Percentiles rank a stretch among this genome's conserved stretches.
Evolutionary conservation across 176 grass and related monocot species (phyloP).

Genomic region (Juncus effusus): DNA sequence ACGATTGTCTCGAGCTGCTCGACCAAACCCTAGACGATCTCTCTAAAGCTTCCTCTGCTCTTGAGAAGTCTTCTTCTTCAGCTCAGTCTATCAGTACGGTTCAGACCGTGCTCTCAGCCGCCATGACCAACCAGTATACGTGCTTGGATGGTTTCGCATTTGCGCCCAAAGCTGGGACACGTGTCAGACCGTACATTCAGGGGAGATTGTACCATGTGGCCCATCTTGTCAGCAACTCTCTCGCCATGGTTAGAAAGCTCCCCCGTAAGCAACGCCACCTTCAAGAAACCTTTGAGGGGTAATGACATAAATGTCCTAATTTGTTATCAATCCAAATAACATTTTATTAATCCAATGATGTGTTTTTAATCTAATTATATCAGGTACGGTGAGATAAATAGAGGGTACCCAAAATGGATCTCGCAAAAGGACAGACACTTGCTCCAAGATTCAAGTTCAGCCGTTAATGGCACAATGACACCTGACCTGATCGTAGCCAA

Average conservation of each 20-base stretch:
- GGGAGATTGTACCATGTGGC: slow-evolving; percentile 80
- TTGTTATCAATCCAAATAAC: neutral
- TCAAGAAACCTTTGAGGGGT: slow-evolving; percentile 30
- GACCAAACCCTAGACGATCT: slow-evolving; percentile 57
- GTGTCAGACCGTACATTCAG: slow-evolving; percentile 69
- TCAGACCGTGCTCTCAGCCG: slow-evolving; percentile 74
- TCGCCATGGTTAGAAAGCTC: slow-evolving; percentile 74
- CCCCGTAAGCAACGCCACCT: slow-evolving; percentile 5
- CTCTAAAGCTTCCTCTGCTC: slow-evolving; percentile 31
- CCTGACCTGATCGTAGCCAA: slow-evolving; percentile 67
- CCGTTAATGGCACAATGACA: neutral
- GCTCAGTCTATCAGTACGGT: slow-evolving; percentile 36
- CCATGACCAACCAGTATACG: slow-evolving; percentile 89
- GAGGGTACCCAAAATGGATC: slow-evolving; percentile 71
- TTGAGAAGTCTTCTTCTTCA: slow-evolving; percentile 28
- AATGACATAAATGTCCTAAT: slow-evolving; percentile 1
- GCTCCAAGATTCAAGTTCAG: slow-evolving; percentile 24
- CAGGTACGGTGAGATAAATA: slow-evolving; percentile 47
- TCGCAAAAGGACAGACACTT: slow-evolving; percentile 37
- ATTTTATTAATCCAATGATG: slow-evolving; percentile 2
- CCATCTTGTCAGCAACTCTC: slow-evolving; percentile 70
- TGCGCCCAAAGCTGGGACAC: slow-evolving; percentile 32
- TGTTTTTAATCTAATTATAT: slow-evolving; percentile 11
- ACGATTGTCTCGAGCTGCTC: slow-evolving; percentile 78
- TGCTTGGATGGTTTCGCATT: slow-evolving; percentile 72